These are phyloP conservation scores for Adansonia grandidieri DNA, from an alignment of 441 rosid species.

Conservation along the genomic window DNA sequence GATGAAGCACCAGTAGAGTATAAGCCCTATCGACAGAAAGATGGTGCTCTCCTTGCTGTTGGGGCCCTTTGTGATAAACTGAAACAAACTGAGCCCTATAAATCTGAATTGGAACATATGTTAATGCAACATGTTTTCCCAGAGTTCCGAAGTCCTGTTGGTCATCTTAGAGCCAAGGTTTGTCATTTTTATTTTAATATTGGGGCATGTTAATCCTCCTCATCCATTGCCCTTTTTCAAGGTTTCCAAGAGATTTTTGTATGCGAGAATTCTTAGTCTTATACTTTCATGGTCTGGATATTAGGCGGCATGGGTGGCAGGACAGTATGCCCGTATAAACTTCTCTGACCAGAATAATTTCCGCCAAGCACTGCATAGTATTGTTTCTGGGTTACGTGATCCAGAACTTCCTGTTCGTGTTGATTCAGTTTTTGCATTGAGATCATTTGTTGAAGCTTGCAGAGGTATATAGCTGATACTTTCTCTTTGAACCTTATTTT, in stretches of 20 bases:
- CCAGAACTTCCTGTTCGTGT: conserved; percentile 98
- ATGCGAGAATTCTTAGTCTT: not conserved
- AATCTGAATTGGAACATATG: conserved; percentile 91
- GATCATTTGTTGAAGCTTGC: conserved; percentile 96
- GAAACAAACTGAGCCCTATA: conserved; percentile 96
- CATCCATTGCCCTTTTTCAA: not conserved
- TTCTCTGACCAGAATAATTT: conserved; percentile 86
- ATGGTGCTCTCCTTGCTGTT: conserved; percentile 80
- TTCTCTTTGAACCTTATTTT: not conserved
- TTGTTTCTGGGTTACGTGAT: conserved; percentile 94
- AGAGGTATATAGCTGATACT: conserved; percentile 49
- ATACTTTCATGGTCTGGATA: conserved; percentile 31
- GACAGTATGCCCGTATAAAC: conserved; percentile 89
- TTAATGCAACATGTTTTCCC: conserved; percentile 98
- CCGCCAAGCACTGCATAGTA: conserved; percentile 80
- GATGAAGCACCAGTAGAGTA: conserved; percentile 56
- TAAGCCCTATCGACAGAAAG: conserved; percentile 71
- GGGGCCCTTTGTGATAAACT: conserved; percentile 98
- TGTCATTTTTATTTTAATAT: not conserved
- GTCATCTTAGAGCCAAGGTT: conserved; percentile 99
- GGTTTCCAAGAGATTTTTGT: not conserved
- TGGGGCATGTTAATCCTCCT: not conserved
- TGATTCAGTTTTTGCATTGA: conserved; percentile 95
- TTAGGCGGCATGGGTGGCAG: conserved; percentile 99
- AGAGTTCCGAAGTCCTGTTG: conserved; percentile 89